Evolutionary conservation across 805 yeast species (phyloP).

Genomic region (Saccharomycopsis lassenensis): DNA sequence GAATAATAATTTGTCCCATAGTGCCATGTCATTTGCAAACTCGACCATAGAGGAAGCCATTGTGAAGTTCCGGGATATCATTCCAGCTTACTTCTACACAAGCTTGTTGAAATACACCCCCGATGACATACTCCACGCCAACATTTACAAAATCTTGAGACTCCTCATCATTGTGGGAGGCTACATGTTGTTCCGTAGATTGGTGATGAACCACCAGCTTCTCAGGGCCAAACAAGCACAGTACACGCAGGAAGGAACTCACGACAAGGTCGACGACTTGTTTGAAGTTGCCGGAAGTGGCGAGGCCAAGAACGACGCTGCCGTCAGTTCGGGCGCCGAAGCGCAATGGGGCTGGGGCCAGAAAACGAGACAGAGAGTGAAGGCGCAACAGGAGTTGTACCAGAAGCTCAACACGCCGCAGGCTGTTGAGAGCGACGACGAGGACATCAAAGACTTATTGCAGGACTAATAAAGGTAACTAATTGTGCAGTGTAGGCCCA

Average conservation of each 20-base stretch:
- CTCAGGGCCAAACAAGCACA: constrained; percentile 8
- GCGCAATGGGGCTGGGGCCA: constrained; percentile 18
- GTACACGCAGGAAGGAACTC: constrained; percentile 2
- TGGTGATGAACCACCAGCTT: constrained; percentile 12
- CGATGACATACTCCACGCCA: too few species aligned
- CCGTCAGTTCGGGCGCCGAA: constrained; percentile 8
- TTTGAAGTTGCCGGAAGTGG: constrained; percentile 5
- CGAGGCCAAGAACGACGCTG: constrained; percentile 4
- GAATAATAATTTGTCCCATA: too few species aligned
- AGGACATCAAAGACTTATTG: constrained; percentile 16
- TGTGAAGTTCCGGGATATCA: too few species aligned
- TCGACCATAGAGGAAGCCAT: too few species aligned
- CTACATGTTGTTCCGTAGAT: constrained; percentile 11
- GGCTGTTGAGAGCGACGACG: constrained; percentile 7
- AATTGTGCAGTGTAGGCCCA: too few species aligned
- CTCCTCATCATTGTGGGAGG: too few species aligned
- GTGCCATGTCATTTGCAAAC: too few species aligned
- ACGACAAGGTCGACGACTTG: constrained; percentile 13
- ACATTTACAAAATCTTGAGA: too few species aligned
- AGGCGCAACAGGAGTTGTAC: constrained; percentile 9
- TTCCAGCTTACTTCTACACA: too few species aligned
- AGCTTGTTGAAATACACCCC: too few species aligned
- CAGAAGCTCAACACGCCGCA: background rate
- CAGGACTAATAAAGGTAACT: constrained; percentile 4
- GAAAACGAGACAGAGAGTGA: constrained; percentile 11